Percentiles rank a stretch among this genome's conserved stretches.
Evolutionary conservation across 495 filamentous ascomycete genomes (phyloP).

Genomic region (Daldinia vernicosa): DNA sequence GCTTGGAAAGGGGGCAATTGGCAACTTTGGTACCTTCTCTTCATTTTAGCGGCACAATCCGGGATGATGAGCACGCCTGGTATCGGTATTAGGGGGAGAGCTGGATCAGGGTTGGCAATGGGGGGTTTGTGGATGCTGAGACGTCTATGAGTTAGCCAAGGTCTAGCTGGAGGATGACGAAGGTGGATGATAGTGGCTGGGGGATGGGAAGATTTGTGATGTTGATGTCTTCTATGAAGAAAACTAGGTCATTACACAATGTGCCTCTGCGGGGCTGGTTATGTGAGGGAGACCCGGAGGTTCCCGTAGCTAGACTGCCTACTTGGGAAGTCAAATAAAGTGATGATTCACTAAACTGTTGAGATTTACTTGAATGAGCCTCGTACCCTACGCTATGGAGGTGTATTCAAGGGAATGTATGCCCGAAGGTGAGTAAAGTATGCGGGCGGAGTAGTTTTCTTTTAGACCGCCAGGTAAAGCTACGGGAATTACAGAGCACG

Average conservation of each 20-base stretch:
- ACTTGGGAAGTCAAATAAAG: slow-evolving; percentile 20
- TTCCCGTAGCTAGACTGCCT: slow-evolving; percentile 20
- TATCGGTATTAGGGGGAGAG: slow-evolving; percentile 26
- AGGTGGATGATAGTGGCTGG: slow-evolving; percentile 20
- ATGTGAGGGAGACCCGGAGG: slow-evolving; percentile 16
- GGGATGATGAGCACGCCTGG: slow-evolving; percentile 45
- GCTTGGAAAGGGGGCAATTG: slow-evolving; percentile 25
- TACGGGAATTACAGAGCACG: no score
- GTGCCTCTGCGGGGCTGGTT: slow-evolving; percentile 18
- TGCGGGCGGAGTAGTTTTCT: no score
- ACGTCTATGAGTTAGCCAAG: slow-evolving; percentile 28
- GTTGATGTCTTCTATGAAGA: slow-evolving; percentile 32
- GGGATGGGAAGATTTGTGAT: slow-evolving; percentile 23
- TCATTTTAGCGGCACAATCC: slow-evolving; percentile 33
- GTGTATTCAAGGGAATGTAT: neutral
- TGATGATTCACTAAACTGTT: slow-evolving; percentile 18
- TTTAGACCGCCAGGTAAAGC: no score
- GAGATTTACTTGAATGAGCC: neutral
- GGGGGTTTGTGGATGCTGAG: slow-evolving; percentile 12
- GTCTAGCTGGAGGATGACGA: slow-evolving; percentile 30
- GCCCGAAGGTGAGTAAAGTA: neutral
- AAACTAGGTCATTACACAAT: slow-evolving; percentile 15
- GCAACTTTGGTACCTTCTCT: slow-evolving; percentile 44
- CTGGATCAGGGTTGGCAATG: neutral
- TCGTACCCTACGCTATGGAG: neutral